Evolutionary conservation across 371 early-diverging fungal genomes (phyloP).

Genomic region (Haplosporangium sp.): DNA sequence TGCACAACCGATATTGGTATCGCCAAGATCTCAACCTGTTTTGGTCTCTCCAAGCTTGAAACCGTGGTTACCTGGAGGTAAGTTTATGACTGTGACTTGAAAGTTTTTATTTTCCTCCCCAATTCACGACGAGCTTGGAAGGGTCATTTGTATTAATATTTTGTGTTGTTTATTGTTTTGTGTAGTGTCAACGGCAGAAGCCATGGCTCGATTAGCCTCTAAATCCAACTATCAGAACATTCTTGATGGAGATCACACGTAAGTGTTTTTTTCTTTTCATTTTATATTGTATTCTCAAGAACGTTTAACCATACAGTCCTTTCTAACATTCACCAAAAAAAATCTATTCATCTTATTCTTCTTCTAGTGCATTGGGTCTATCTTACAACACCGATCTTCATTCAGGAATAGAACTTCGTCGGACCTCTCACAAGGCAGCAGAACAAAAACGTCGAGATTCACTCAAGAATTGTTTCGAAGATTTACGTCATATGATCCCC

Average conservation of each 20-base stretch:
- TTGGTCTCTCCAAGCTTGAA: constrained; percentile 63
- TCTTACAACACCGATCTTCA: constrained; percentile 77
- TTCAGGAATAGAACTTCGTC: constrained; percentile 79
- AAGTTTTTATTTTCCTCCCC: too few relatives aligned
- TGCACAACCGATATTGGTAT: constrained; percentile 27
- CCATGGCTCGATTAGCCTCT: constrained; percentile 66
- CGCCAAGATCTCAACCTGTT: constrained; percentile 35
- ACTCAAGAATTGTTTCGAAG: constrained; percentile 88
- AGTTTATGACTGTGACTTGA: background rate
- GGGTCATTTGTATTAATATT: background rate
- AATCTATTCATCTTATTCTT: background rate
- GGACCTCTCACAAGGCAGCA: constrained; percentile 90
- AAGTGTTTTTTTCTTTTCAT: constrained; percentile 5
- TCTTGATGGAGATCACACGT: constrained; percentile 85
- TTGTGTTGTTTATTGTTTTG: background rate
- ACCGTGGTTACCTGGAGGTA: constrained; percentile 56
- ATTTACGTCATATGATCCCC: constrained; percentile 77
- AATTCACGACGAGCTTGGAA: too few relatives aligned
- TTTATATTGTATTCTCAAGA: background rate
- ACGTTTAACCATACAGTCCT: too few relatives aligned
- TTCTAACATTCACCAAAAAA: background rate
- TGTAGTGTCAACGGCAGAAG: constrained; percentile 50
- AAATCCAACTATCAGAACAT: constrained; percentile 91
- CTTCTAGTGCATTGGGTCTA: constrained; percentile 69
- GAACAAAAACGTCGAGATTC: constrained; percentile 96